Evolutionary conservation across 495 filamentous ascomycete genomes (phyloP).

Genomic region (Lineolata rhizophorae): DNA sequence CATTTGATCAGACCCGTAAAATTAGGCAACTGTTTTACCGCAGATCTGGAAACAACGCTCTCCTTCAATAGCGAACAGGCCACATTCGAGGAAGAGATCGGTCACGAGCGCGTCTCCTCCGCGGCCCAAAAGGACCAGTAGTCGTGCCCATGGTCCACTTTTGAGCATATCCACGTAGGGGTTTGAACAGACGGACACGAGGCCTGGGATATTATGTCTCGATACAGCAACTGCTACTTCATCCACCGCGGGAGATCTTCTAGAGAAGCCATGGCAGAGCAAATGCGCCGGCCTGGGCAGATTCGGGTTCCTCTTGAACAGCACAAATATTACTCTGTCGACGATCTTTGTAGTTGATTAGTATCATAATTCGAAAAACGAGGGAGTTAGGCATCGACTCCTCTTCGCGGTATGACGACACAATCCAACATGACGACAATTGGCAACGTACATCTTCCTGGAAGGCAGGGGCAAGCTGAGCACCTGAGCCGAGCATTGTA

Average conservation of each 20-base stretch:
- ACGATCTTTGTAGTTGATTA: slow-evolving; percentile 48
- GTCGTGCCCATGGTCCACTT: slow-evolving; percentile 43
- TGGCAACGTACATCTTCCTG: too few relatives aligned
- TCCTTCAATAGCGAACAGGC: slow-evolving; percentile 54
- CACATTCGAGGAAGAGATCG: slow-evolving; percentile 53
- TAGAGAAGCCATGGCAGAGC: slow-evolving; percentile 62
- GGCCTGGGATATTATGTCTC: slow-evolving; percentile 24
- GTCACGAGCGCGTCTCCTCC: slow-evolving; percentile 70
- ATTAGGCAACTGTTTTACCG: too few relatives aligned
- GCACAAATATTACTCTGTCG: slow-evolving; percentile 55
- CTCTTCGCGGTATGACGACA: too few relatives aligned
- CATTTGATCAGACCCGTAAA: too few relatives aligned
- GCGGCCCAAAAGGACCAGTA: slow-evolving; percentile 48
- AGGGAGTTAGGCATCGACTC: too few relatives aligned
- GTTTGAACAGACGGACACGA: slow-evolving; percentile 39
- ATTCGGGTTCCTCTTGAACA: slow-evolving; percentile 36
- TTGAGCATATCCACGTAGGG: slow-evolving; percentile 48
- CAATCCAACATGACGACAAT: too few relatives aligned
- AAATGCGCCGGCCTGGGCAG: slow-evolving; percentile 42
- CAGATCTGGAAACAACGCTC: too few relatives aligned
- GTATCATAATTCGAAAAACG: too few relatives aligned
- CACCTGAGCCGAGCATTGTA: too few relatives aligned
- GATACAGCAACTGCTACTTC: slow-evolving; percentile 9
- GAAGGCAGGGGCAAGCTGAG: too few relatives aligned
- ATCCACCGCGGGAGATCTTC: too few relatives aligned